Evolutionary conservation across 495 filamentous ascomycete species (phyloP), one percentile per base, ranked within the genome.

Genomic region (Opeltia flavorubescens): DNA sequence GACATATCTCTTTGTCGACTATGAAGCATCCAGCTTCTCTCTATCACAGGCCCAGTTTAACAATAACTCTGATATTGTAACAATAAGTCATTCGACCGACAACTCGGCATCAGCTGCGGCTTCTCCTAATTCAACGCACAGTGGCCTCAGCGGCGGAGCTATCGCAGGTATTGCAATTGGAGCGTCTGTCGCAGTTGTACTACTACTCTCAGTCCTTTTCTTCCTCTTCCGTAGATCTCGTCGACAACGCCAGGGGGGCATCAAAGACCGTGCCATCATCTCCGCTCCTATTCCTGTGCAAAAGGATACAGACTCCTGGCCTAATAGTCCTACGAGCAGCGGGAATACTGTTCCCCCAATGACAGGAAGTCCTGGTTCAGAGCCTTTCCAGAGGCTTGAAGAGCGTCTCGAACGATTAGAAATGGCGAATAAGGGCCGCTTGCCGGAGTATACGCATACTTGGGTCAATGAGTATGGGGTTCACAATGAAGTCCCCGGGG

Each of bases 1-100:
- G 62, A 67, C 72, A 2, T 59, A 53, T 43, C 21, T 58, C 9
- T 11, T 50, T 15, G 53, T 48, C 17, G 55, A 58, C 26, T 56
- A 52, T 35, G 55, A 56, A 3, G 26, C n/a, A 2, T 18, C 24
- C 7, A 54, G 43, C 3, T 58, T 58, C 35, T 50, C 53, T 13
- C 12, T 58, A 20, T 52, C 47, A 3, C 50, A 58, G 34, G 50
- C 47, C 9, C 17, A 25, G 17, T 53, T 44, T 13, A 40, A 33
- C 11, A 25, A 27, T 17, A 11, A 2, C 23, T 23, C 53, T 15
- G 42, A 49, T n/a, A 49, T 55, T n/a, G 12, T 52, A 27, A 49
- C 45, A 9, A 43, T 55, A 33, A 46, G 52, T 30, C 49, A 55
- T 31, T 3, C 24, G 11, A 35, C 0, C 21, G 27, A 12, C 46